Conservation (phyloP, 1,284 basidiomycete species). For the Kwoniella shivajii region DNA sequence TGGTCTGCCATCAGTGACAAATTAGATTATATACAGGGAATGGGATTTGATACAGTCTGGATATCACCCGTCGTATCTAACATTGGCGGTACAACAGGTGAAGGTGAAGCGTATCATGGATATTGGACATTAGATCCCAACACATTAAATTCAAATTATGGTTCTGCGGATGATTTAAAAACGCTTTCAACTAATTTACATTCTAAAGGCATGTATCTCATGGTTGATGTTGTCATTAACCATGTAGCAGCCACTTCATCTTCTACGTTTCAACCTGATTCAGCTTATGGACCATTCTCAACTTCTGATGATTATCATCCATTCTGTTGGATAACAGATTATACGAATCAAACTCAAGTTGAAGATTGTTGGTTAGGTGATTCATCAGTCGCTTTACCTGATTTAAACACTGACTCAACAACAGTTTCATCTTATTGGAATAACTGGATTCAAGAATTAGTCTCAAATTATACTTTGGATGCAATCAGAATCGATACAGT, state of each 20-base stretch:
- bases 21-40: constrained; percentile 52
- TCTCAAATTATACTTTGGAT: constrained; percentile 53
- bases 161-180: constrained; percentile 54
- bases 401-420: constrained; percentile 56
- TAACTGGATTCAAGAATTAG: constrained; percentile 54
- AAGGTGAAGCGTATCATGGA: constrained; percentile 54
- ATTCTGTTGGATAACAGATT: constrained; percentile 53
- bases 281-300: constrained; percentile 42
- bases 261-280: constrained; percentile 18
- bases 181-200: constrained; percentile 55
- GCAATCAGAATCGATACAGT: constrained; percentile 57
- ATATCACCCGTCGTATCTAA: constrained; percentile 52
- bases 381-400: constrained; percentile 43
- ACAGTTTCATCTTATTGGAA: constrained; percentile 51
- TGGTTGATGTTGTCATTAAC: constrained; percentile 56
- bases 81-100: constrained; percentile 40
- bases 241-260: constrained; percentile 35
- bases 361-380: constrained; percentile 58
- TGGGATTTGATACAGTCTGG: constrained; percentile 55
- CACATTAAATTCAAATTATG: constrained; percentile 56
- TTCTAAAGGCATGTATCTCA: constrained; percentile 56
- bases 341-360: constrained; percentile 55
- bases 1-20: constrained; percentile 44
- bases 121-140: constrained; percentile 32
- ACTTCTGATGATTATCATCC: constrained; percentile 49